Percentiles rank a stretch among this genome's conserved stretches.
Evolutionary conservation across 2,329 filamentous ascomycete genomes (phyloP).

Genomic region (Trichoderma sp.): DNA sequence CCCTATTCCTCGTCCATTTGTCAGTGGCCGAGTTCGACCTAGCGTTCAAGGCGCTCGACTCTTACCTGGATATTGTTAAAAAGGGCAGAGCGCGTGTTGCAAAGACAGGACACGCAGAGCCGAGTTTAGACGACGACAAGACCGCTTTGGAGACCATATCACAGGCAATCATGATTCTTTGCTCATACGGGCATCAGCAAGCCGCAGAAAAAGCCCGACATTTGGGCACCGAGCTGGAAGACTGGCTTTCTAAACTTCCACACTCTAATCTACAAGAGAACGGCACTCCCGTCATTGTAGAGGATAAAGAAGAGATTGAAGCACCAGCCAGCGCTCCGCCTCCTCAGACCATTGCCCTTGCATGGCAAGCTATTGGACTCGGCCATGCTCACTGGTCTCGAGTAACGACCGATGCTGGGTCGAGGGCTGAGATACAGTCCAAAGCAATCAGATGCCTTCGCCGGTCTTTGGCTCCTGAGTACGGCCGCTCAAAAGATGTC

Average conservation of each 20-base stretch:
- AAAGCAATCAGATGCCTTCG: slow-evolving; percentile 77
- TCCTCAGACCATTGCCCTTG: slow-evolving; percentile 63
- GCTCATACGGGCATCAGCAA: slow-evolving; percentile 73
- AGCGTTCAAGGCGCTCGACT: slow-evolving; percentile 86
- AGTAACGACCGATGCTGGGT: slow-evolving; percentile 72
- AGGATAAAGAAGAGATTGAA: slow-evolving; percentile 34
- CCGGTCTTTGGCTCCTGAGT: slow-evolving; percentile 68
- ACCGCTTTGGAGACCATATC: slow-evolving; percentile 76
- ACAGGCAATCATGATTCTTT: slow-evolving; percentile 77
- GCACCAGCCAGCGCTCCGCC: slow-evolving; percentile 51
- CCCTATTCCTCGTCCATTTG: slow-evolving; percentile 85
- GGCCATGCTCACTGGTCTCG: slow-evolving; percentile 86
- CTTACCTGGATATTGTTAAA: slow-evolving; percentile 85
- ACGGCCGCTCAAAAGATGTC: slow-evolving; percentile 66
- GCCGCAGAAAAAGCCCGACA: slow-evolving; percentile 78
- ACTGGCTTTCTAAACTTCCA: slow-evolving; percentile 67
- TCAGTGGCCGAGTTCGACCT: slow-evolving; percentile 89
- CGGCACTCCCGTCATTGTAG: slow-evolving; percentile 35
- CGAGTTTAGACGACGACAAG: slow-evolving; percentile 75
- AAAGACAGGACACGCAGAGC: slow-evolving; percentile 72
- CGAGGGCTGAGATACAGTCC: slow-evolving; percentile 71
- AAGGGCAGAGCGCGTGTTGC: slow-evolving; percentile 81
- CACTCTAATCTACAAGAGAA: slow-evolving; percentile 35
- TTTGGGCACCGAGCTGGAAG: slow-evolving; percentile 70
- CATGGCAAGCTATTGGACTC: slow-evolving; percentile 84